A percentile compares a stretch with the other conserved stretches of the same genome.
Conservation (phyloP, 2,329 filamentous ascomycete genomes). For the Aspergillus amoenus region DNA sequence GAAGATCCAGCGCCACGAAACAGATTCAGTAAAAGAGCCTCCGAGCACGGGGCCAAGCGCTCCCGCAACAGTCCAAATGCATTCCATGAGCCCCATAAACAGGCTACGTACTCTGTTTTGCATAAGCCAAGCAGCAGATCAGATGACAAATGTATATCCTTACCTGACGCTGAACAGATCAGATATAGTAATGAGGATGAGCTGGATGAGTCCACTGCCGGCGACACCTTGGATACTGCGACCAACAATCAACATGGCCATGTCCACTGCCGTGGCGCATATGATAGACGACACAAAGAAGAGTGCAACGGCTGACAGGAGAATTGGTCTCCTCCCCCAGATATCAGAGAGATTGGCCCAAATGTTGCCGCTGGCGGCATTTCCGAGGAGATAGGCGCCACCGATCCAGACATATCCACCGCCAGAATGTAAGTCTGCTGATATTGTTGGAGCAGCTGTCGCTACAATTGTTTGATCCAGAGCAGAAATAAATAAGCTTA, state of each 20-base stretch:
- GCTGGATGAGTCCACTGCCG: slow-evolving; percentile 53
- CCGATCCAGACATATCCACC: slow-evolving; percentile 78
- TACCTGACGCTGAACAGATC: slow-evolving; percentile 55
- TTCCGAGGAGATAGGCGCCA: slow-evolving; percentile 68
- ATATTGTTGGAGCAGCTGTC: slow-evolving; percentile 62
- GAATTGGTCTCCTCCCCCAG: slow-evolving; percentile 44
- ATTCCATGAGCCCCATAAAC: slow-evolving; percentile 52
- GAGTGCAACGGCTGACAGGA: slow-evolving; percentile 48
- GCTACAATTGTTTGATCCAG: slow-evolving; percentile 57
- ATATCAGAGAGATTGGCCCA: slow-evolving; percentile 59
- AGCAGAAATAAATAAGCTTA: slow-evolving; percentile 27
- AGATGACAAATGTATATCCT: neutral
- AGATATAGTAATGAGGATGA: slow-evolving; percentile 55
- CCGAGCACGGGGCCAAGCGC: slow-evolving; percentile 55
- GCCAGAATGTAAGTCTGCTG: slow-evolving; percentile 62
- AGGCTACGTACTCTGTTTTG: slow-evolving; percentile 44
- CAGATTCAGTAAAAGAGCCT: slow-evolving; percentile 47
- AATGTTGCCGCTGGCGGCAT: slow-evolving; percentile 65
- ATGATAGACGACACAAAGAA: slow-evolving; percentile 54
- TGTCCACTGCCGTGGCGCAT: slow-evolving; percentile 48
- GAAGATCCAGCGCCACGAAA: slow-evolving; percentile 55
- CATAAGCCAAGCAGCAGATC: neutral
- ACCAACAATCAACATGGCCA: slow-evolving; percentile 54
- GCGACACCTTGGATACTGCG: slow-evolving; percentile 56
- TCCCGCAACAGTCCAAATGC: slow-evolving; percentile 57